A percentile compares a stretch with the other conserved stretches of the same genome.
Conservation (phyloP, 257 asterid species). For the Nicotiana obtusifolia region DNA sequence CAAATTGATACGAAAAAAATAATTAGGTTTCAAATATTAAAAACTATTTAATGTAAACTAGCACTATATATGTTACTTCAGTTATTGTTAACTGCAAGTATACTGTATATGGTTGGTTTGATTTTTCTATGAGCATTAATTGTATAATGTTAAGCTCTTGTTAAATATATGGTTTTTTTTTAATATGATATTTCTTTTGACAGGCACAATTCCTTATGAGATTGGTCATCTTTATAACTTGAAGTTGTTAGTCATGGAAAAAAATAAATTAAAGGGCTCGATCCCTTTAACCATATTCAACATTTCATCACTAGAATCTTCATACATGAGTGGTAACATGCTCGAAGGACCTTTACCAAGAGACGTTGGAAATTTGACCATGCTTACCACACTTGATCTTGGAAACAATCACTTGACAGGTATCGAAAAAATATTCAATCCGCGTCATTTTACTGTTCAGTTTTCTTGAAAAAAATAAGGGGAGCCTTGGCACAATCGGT, state of each 20-base stretch:
- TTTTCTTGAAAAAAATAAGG: no score
- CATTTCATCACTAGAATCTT: conserved; percentile 16
- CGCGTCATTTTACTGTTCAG: no score
- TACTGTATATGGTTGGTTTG: no score
- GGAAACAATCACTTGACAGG: conserved; percentile 28
- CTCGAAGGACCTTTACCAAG: conserved; percentile 28
- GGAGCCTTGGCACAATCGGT: no score
- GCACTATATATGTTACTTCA: no score
- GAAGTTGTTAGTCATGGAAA: neutral
- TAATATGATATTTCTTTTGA: neutral
- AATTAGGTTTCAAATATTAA: no score
- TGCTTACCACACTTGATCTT: conserved; percentile 11
- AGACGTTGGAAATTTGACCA: conserved; percentile 28
- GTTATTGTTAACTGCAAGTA: no score
- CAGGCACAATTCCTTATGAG: neutral
- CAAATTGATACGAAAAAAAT: no score
- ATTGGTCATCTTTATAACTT: neutral
- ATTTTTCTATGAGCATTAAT: no score
- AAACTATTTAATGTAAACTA: no score
- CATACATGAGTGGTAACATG: conserved; percentile 18
- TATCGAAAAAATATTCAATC: neutral
- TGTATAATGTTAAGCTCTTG: no score
- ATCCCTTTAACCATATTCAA: conserved; percentile 20
- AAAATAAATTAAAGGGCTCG: conserved; percentile 11
- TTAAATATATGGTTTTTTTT: neutral